These are phyloP conservation scores for Aureobasidium zeae DNA, from an alignment of 2,329 filamentous ascomycete species.

Conservation along the genomic window DNA sequence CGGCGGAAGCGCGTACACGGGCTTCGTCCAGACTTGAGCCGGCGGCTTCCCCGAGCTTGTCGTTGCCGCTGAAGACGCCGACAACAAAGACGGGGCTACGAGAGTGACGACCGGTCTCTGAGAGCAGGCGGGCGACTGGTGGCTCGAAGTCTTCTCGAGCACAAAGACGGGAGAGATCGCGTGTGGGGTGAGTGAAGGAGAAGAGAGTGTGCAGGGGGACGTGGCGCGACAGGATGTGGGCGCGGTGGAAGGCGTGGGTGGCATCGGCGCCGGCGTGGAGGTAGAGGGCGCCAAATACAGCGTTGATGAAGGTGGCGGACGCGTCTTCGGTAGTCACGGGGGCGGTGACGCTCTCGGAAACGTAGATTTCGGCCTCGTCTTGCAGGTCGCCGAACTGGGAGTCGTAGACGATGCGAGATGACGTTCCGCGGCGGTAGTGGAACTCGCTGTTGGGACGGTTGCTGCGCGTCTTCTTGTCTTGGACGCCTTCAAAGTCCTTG, in stretches of 20 bases:
- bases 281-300: constrained; percentile 76
- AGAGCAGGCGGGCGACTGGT: constrained; percentile 77
- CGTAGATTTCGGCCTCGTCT: background rate
- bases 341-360: constrained; percentile 7
- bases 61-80: constrained; percentile 81
- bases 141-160: constrained; percentile 79
- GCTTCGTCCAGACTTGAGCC: constrained; percentile 71
- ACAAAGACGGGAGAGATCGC: constrained; percentile 76
- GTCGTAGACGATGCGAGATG: constrained; percentile 69
- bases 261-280: constrained; percentile 69
- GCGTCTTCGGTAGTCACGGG: constrained; percentile 48
- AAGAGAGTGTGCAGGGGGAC: constrained; percentile 60
- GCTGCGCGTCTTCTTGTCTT: constrained; percentile 22
- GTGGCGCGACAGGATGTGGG: constrained; percentile 58
- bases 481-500: constrained; percentile 30
- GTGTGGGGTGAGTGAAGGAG: constrained; percentile 71
- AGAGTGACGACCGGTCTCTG: constrained; percentile 79
- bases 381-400: constrained; percentile 67
- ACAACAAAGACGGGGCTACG: constrained; percentile 87
- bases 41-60: constrained; percentile 87
- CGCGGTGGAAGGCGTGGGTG: constrained; percentile 72
- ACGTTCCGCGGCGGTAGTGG: constrained; percentile 59
- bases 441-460: constrained; percentile 39
- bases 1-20: constrained; percentile 68
- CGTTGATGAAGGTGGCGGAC: constrained; percentile 68